These are phyloP conservation scores for Urostyla sp. DNA, from an alignment of 73 alveolate genomes.

Conservation along the genomic window DNA sequence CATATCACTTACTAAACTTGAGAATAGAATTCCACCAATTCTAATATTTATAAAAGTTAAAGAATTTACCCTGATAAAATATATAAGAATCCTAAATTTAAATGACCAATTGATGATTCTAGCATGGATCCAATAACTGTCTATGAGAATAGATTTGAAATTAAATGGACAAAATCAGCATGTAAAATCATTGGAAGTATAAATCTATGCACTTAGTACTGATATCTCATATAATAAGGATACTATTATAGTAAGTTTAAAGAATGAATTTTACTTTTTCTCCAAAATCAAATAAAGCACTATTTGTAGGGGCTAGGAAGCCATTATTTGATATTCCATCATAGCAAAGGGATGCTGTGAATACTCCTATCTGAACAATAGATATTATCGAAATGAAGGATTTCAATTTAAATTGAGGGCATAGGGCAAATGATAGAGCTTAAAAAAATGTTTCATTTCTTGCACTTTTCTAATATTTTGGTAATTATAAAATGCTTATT, in stretches of 20 bases:
- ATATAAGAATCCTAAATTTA: conserved; percentile 2
- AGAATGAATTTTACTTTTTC: conserved; percentile 9
- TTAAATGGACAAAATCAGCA: conserved; percentile 33
- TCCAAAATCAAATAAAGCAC: conserved; percentile 47
- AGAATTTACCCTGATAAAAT: conserved; percentile 2
- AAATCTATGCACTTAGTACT: conserved; percentile 32
- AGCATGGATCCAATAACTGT: conserved; percentile 11
- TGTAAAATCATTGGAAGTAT: conserved; percentile 23
- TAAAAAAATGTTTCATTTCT: conserved; percentile 39
- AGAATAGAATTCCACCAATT: conserved; percentile 42
- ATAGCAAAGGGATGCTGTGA: conserved; percentile 15
- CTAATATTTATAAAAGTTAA: neutral
- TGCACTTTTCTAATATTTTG: conserved; percentile 2
- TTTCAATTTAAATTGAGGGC: conserved; percentile 4
- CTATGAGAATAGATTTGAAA: conserved; percentile 14
- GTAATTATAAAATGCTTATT: neutral
- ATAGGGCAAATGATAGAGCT: conserved; percentile 2
- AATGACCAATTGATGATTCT: conserved; percentile 21
- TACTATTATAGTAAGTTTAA: neutral
- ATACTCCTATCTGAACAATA: neutral
- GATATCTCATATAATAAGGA: conserved; percentile 42
- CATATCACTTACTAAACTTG: conserved; percentile 30
- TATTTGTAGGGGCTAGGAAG: conserved; percentile 18
- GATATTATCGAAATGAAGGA: conserved; percentile 7
- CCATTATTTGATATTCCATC: conserved; percentile 28